A percentile compares a stretch with the other conserved stretches of the same genome.
These are phyloP conservation scores for Monilinia aucupariae DNA, from an alignment of 2,329 filamentous ascomycete species.

Conservation along the genomic window DNA sequence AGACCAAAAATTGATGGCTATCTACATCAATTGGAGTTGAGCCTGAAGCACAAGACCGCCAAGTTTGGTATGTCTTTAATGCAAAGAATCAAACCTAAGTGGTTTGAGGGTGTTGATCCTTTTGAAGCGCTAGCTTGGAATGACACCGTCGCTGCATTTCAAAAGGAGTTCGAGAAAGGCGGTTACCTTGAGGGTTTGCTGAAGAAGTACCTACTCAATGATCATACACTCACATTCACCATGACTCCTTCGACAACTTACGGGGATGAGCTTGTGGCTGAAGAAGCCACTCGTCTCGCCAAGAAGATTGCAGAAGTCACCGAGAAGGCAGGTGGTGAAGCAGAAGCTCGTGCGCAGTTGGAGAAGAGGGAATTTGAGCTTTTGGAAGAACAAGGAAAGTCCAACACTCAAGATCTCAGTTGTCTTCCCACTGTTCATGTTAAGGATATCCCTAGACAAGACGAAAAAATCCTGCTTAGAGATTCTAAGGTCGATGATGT, in stretches of 20 bases:
- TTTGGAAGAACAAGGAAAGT: conserved; percentile 75
- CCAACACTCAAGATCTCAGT: conserved; percentile 76
- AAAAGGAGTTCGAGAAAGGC: conserved; percentile 66
- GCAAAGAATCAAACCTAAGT: conserved; percentile 80
- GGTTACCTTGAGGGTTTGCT: conserved; percentile 79
- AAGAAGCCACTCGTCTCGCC: conserved; percentile 71
- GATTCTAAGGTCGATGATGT: conserved; percentile 62
- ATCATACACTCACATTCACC: conserved; percentile 83
- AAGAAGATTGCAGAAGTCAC: conserved; percentile 67
- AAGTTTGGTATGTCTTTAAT: conserved; percentile 90
- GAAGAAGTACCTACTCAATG: conserved; percentile 84
- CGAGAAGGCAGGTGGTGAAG: conserved; percentile 61
- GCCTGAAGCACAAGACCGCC: conserved; percentile 91
- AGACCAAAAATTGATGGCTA: conserved; percentile 87
- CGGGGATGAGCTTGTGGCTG: conserved; percentile 64
- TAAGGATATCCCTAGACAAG: conserved; percentile 76
- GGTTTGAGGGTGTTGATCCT: conserved; percentile 93
- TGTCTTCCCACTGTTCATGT: conserved; percentile 85
- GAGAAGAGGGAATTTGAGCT: conserved; percentile 75
- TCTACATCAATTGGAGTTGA: conserved; percentile 88
- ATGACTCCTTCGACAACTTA: conserved; percentile 83
- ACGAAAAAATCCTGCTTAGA: conserved; percentile 54
- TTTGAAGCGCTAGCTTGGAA: conserved; percentile 92
- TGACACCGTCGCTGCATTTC: conserved; percentile 77
- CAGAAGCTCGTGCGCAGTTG: conserved; percentile 65